Conservation (phyloP, 1,139 yeast genomes). For the Suhomyces chickasaworum region DNA sequence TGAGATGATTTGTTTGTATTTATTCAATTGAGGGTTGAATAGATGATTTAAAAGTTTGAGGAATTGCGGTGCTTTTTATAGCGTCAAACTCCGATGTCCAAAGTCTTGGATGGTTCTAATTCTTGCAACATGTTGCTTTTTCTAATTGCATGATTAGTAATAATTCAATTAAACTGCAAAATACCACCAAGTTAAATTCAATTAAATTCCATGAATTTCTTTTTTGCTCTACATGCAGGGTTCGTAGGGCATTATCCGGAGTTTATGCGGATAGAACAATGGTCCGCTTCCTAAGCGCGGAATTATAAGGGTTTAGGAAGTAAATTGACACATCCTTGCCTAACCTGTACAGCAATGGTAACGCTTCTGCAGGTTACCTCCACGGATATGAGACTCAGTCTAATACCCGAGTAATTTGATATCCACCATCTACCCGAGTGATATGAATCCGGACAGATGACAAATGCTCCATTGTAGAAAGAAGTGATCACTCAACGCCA, state of each 20-base stretch:
- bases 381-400: too few relatives aligned
- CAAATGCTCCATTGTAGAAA: too few relatives aligned
- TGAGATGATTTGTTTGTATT: neutral
- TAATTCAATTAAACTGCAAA: neutral
- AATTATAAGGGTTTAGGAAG: neutral
- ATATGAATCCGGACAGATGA: too few relatives aligned
- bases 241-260: neutral
- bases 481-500: too few relatives aligned
- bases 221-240: neutral
- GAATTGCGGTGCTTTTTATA: too few relatives aligned
- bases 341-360: neutral
- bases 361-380: neutral
- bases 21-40: neutral
- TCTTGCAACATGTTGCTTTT: neutral
- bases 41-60: neutral
- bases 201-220: neutral
- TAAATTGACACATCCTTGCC: neutral
- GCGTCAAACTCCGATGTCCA: too few relatives aligned
- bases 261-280: neutral
- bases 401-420: too few relatives aligned
- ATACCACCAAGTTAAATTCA: neutral
- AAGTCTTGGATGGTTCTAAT: too few relatives aligned
- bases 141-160: neutral
- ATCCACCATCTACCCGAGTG: too few relatives aligned
- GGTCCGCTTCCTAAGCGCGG: neutral